Base-by-base conservation (phyloP, 2,329 filamentous ascomycete species). In the Macrophomina tecta region DNA sequence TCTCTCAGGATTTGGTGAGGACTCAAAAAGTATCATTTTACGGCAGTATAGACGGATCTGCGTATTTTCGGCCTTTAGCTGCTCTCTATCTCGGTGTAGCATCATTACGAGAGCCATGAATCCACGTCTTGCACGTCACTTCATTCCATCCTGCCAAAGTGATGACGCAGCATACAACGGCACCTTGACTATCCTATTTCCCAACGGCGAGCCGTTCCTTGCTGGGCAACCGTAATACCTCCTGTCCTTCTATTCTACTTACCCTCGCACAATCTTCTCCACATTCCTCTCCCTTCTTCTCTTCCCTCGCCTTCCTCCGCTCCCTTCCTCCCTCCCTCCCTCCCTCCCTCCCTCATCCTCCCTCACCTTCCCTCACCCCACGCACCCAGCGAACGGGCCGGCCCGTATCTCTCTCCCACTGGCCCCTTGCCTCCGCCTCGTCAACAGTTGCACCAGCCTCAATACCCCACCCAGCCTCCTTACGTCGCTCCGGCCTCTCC, bases 71-170 rank as follows among this genome's bases (percentile, higher is more conserved):
- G 45, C 30, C 40, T 23, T 46, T n/a, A 28, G 18, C 16, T 30
- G 28, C 12, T 32, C 7, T 61, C 23, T 61, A 30, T 18, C 55
- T 62, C 58, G 58, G 58, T 62, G 58, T 62, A 49, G 45, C 28
- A 49, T 38, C 18, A 36, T 32, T 62, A 62, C 45, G 58, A 49
- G 32, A 38, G 58, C 23, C 23, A 62, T 49, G 58, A 49, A 38
- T 40, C 6, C 36, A 7, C 30, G 8, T n/a, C n/a, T 49, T 14
- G 5, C 16, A 5, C 42, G 42, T 16, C 8, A 14, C 2, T 46
- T 18, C 6, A 8, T 28, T 49, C 18, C 28, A 4, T 28, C 46
- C n/a, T 5, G 14, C 12, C n/a, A 42, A 30, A 30, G 18, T 45
- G 5, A 8, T 9, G 45, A 48, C 9, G 30, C 49, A 53, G n/a